Evolutionary conservation across 306 rosid species (phyloP).

Genomic region (Mimosa pudica): DNA sequence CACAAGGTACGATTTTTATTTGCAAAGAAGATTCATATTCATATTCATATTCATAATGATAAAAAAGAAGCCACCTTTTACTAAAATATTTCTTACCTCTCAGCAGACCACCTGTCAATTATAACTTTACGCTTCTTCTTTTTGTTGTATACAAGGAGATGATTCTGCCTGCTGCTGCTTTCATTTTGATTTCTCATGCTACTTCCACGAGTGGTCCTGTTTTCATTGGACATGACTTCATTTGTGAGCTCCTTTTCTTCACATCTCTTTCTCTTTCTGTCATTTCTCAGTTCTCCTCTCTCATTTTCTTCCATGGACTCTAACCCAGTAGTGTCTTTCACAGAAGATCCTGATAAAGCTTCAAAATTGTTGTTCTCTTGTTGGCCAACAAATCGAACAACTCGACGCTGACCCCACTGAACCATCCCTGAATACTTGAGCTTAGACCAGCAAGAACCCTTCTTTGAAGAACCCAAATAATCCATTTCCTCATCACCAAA

Average conservation of each 20-base stretch:
- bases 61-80: too few relatives aligned
- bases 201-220: conserved; percentile 45
- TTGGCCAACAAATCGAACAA: conserved; percentile 60
- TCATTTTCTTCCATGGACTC: conserved; percentile 6
- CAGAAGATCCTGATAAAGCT: conserved; percentile 30
- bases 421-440: conserved; percentile 66
- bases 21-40: background rate
- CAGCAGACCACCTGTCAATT: conserved; percentile 59
- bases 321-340: conserved; percentile 19
- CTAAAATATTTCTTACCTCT: conserved; percentile 40
- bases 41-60: background rate
- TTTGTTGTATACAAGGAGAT: conserved; percentile 36
- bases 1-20: background rate
- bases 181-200: conserved; percentile 43
- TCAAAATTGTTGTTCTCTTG: conserved; percentile 48
- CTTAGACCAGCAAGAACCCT: conserved; percentile 66
- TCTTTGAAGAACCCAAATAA: conserved; percentile 45
- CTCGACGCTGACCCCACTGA: conserved; percentile 83
- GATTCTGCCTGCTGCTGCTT: conserved; percentile 38
- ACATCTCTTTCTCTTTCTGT: conserved; percentile 34
- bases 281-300: background rate
- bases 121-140: conserved; percentile 50
- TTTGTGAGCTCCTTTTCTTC: conserved; percentile 34
- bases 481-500: conserved; percentile 45
- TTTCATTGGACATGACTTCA: conserved; percentile 26